Evolutionary conservation across 768 basidiomycete genomes (phyloP), one percentile per base, ranked within the genome.

Genomic region (Mycena sanguinolenta): DNA sequence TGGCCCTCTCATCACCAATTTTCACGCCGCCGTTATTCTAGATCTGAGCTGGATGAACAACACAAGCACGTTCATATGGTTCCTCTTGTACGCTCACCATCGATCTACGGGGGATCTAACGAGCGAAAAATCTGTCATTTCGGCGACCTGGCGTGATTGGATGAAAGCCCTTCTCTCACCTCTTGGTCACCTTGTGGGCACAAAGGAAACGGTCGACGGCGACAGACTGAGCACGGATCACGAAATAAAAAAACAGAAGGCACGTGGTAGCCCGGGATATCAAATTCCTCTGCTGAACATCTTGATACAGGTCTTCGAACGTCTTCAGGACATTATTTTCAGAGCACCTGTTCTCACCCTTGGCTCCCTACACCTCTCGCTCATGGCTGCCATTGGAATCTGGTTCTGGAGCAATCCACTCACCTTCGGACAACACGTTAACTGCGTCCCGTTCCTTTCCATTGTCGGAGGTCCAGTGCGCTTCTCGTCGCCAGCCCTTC

Each of bases 41-140:
- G n/a, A n/a, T n/a, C n/a, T n/a, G n/a, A n/a, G n/a, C n/a, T n/a
- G n/a, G n/a, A n/a, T n/a, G n/a, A n/a, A n/a, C n/a, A n/a, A n/a
- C n/a, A n/a, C n/a, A n/a, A n/a, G n/a, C n/a, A n/a, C n/a, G 63
- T 44, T 44, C 32, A 65, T 65, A 16, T 65, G 52, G 52, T 55
- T 65, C 21, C 54, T 65, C 8, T 36, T 65, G 4, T 65, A 36
- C n/a, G 38, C 54, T 9, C 54, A 65, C 52, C 30, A 65, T 39
- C 50, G 42, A 19, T 44, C 42, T 19, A 44, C 7, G 17, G 17
- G 16, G 17, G 42, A 44, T n/a, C n/a, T n/a, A n/a, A n/a, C n/a
- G 2, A 44, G 17, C 17, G 16, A 14, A 14, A 14, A 38, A 7
- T 44, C 21, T 19, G 42, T 1, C 42, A 44, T 44, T 44, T 19